Evolutionary conservation across 179 eudicot species (phyloP), one percentile per base, ranked within the genome.

Genomic region (Pouteria campechiana): DNA sequence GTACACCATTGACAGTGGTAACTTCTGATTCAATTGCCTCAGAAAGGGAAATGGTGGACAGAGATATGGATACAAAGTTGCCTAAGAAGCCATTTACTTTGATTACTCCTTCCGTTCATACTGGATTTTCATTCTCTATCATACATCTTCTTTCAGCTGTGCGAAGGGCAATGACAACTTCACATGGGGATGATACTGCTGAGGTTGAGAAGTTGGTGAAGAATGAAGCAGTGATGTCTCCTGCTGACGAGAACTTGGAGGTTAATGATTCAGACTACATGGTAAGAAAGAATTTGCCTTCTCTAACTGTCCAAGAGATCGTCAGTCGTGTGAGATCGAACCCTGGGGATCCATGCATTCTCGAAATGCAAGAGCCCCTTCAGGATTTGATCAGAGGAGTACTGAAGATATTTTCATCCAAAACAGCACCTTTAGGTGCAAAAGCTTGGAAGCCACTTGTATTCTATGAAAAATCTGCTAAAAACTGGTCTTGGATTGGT

Each of bases 361-460:
- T 90, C 34, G 94, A 79, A 64, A 82, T 90, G 6, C 76, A 64
- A 46, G 94, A 90, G 61, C 94, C 94, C 16, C 98, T 90, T 46
- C 72, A 65, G 38, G 96, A 90, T 66, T 55, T 90, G 52, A 61
- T 90, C 28, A 70, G 94, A 55, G 98, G 92, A 25, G 96, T 77
- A 36, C 45, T 90, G 41, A 86, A 77, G 60, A 75, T 82, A 43
- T 63, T 90, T 46, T 71, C 83, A 11, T 82, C 88, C 35, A 79
- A 53, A 73, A 68, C 88, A 3, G 85, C 94, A 14, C 94, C 98
- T 41, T 29, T 79, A 12, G 88, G 94, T 29, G 96, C 94, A 38
- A 86, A 86, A 68, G 84, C 78, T 32, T 90, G 98, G 96, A 90
- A 87, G 61, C 73, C 88, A n/a, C 85, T 90, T 32, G 78, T 65